A percentile compares a stretch with the other conserved stretches of the same genome.
Conservation (phyloP, 2,329 filamentous ascomycete genomes). For the Fusarium duplospermum region DNA sequence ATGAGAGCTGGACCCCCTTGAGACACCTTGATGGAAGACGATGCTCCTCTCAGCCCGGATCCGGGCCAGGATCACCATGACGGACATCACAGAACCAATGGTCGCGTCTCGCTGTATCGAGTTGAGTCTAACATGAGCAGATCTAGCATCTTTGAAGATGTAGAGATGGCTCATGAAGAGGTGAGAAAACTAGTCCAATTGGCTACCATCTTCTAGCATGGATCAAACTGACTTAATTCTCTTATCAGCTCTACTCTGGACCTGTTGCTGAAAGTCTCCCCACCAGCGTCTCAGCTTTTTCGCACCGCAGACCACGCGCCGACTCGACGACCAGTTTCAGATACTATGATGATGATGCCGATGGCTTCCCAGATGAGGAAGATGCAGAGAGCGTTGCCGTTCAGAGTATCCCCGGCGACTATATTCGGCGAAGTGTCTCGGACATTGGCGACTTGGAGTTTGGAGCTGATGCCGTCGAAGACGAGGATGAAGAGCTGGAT, state of each 20-base stretch:
- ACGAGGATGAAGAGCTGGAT: slow-evolving; percentile 55
- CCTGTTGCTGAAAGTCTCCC: slow-evolving; percentile 97
- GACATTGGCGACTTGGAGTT: slow-evolving; percentile 56
- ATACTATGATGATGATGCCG: slow-evolving; percentile 78
- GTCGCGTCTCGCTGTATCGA: slow-evolving; percentile 64
- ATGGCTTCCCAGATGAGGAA: slow-evolving; percentile 51
- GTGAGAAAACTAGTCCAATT: slow-evolving; percentile 56
- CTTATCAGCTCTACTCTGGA: slow-evolving; percentile 79
- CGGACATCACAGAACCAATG: slow-evolving; percentile 35
- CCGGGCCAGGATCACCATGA: slow-evolving; percentile 32
- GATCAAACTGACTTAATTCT: slow-evolving; percentile 15
- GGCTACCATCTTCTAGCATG: background rate
- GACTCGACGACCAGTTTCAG: slow-evolving; percentile 91
- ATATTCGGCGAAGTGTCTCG: slow-evolving; percentile 47
- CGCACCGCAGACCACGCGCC: slow-evolving; percentile 81
- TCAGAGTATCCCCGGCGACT: slow-evolving; percentile 38
- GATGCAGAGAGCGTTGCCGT: slow-evolving; percentile 47
- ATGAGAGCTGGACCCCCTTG: slow-evolving; percentile 31
- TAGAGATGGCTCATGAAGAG: slow-evolving; percentile 99
- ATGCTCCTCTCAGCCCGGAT: slow-evolving; percentile 34
- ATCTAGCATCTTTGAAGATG: slow-evolving; percentile 88
- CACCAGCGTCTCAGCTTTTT: slow-evolving; percentile 91
- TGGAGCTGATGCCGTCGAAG: slow-evolving; percentile 54
- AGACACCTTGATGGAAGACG: slow-evolving; percentile 46
- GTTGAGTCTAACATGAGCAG: slow-evolving; percentile 77